Evolutionary conservation across 225 moss, liverwort and hornwort genomes (phyloP), one percentile per base, ranked within the genome.

Genomic region (Lunularia cruciata): DNA sequence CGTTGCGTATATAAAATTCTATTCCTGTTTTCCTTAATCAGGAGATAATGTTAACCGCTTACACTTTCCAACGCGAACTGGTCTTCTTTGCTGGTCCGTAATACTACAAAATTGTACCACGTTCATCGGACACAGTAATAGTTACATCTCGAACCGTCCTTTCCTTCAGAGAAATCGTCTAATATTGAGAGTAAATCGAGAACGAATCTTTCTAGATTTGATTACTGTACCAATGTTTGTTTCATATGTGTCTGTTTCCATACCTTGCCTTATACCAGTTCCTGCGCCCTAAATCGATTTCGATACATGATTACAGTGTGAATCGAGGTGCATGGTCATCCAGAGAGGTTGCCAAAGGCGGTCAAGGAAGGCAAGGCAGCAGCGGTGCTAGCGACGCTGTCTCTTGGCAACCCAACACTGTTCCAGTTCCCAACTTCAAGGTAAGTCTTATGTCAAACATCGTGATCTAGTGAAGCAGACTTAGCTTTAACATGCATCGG

Each of bases 341-440:
- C 31, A 42, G 77, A 51, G 82, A 82, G 32, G 78, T 72, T 36
- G 67, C 57, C 49, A 77, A 83, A 72, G 54, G 65, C 11, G 47
- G 33, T 32, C 39, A 68, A 20, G 72, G 73, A 48, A 71, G 68
- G 61, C 76, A 73, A 51, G 65, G 51, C 52, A 71, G 70, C 35
- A 67, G 71, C 67, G 71, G 57, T 35, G 36, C 62, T 23, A 72
- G 63, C 72, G 78, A 75, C 8, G 74, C 63, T 19, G 68, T 72
- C 12, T 75, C 77, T 36, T 78, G 82, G 78, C 82, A 83, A 52
- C 39, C 72, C 19, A 75, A 52, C 72, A 78, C 16, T 61, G 67
- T 72, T 55, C 61, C 72, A 2, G 22, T 69, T n/a, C 52, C 78
- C 45, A 65, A 42, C 26, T 75, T 75, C 40, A 77, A 83, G 82